phyloP scores from a whole-genome alignment of 2,329 filamentous ascomycete species.

The Pseudophaeomoniella oleicola region DNA sequence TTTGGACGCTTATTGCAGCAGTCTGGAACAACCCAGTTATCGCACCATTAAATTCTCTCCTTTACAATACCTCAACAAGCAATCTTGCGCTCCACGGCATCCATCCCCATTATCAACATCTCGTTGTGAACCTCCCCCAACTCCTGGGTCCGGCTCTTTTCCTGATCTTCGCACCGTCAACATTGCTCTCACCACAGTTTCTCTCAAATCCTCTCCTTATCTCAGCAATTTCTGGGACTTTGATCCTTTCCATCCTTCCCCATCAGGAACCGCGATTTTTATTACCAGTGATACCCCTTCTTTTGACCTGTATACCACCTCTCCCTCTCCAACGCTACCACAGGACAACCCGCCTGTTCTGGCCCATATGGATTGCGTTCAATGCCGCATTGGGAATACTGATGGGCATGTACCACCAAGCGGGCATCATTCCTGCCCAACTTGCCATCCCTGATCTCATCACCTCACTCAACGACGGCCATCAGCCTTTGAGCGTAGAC shows the following conservation, averaged over 20 bases:
- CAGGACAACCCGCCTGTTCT: slow-evolving; percentile 17
- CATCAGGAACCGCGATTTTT: slow-evolving; percentile 40
- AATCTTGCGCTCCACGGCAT: slow-evolving; percentile 65
- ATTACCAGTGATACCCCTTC: slow-evolving; percentile 34
- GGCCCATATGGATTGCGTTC: slow-evolving; percentile 32
- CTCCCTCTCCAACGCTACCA: slow-evolving; percentile 14
- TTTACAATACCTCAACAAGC: slow-evolving; percentile 55
- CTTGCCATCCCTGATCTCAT: slow-evolving; percentile 24
- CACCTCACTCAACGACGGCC: slow-evolving; percentile 1
- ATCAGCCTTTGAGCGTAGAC: not conserved
- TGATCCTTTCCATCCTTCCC: slow-evolving; percentile 28
- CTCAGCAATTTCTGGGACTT: slow-evolving; percentile 27
- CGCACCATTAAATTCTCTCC: slow-evolving; percentile 63
- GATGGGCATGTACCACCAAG: slow-evolving; percentile 40
- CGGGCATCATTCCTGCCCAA: slow-evolving; percentile 35
- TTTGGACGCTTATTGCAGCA: slow-evolving; percentile 27
- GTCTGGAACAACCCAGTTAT: slow-evolving; percentile 53
- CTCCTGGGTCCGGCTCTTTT: slow-evolving; percentile 56
- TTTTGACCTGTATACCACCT: slow-evolving; percentile 30
- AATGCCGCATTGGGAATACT: slow-evolving; percentile 32
- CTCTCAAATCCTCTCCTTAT: slow-evolving; percentile 23
- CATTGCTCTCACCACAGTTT: slow-evolving; percentile 15
- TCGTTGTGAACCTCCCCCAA: slow-evolving; percentile 55
- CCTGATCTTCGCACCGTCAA: slow-evolving; percentile 36
- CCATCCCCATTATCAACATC: slow-evolving; percentile 66